Percentiles rank a stretch among this genome's conserved stretches.
These are phyloP conservation scores for Trametes cinnabarina DNA, from an alignment of 768 basidiomycete species.

Conservation along the genomic window DNA sequence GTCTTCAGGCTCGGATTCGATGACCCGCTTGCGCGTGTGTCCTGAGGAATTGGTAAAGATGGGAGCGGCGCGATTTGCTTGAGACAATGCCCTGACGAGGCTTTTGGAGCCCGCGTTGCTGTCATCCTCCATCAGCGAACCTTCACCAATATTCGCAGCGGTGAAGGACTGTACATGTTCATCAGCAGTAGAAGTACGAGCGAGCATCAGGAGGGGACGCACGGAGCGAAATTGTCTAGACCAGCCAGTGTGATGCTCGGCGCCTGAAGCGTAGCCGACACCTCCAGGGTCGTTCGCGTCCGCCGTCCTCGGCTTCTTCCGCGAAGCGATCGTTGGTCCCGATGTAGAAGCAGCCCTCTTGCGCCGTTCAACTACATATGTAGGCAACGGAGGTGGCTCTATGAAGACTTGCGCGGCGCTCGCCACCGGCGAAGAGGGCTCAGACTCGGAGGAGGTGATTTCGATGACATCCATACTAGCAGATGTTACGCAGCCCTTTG, in stretches of 20 bases:
- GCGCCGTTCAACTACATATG: neutral
- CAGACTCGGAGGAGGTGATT: neutral
- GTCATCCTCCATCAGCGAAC: neutral
- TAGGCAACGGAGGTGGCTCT: neutral
- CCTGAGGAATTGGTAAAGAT: neutral
- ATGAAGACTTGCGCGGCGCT: neutral
- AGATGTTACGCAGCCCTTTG: too few species aligned
- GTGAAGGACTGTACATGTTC: neutral
- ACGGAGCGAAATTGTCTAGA: neutral
- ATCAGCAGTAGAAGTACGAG: neutral
- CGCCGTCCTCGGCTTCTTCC: neutral
- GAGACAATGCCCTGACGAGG: neutral
- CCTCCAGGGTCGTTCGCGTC: neutral
- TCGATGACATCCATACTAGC: neutral
- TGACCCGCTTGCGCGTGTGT: neutral
- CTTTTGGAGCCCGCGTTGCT: neutral
- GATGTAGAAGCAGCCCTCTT: neutral
- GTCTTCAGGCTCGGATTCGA: neutral
- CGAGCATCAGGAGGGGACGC: neutral
- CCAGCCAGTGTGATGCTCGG: too few species aligned
- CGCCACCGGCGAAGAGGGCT: neutral
- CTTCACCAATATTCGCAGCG: neutral
- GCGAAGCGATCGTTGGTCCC: neutral
- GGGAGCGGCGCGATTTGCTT: neutral
- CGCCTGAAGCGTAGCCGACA: neutral